Evolutionary conservation across 768 basidiomycete species (phyloP).

Genomic region (Lactarius evosmus): DNA sequence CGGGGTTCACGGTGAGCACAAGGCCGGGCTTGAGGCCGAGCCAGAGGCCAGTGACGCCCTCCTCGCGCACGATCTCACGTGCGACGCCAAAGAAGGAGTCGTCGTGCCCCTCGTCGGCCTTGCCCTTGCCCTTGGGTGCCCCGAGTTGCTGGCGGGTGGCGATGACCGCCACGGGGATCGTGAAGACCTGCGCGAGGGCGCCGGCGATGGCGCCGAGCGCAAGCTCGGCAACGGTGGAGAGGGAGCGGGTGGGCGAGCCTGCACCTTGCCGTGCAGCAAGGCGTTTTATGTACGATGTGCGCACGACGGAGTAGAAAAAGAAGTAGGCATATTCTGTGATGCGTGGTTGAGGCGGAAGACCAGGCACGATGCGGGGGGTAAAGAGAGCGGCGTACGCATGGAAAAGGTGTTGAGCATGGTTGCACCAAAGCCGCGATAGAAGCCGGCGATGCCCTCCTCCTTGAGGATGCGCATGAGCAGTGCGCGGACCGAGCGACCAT

Average conservation of each 20-base stretch:
- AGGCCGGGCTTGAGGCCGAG: constrained; percentile 87
- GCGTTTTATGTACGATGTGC: constrained; percentile 76
- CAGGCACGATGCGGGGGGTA: neutral
- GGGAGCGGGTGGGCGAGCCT: constrained; percentile 55
- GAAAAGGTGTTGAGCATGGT: constrained; percentile 99
- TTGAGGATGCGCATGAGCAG: constrained; percentile 69
- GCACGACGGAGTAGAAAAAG: constrained; percentile 95
- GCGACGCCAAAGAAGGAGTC: constrained; percentile 80
- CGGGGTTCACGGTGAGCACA: constrained; percentile 95
- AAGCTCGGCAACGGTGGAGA: constrained; percentile 79
- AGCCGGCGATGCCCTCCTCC: constrained; percentile 77
- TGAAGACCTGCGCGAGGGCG: constrained; percentile 94
- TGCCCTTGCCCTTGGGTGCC: constrained; percentile 33
- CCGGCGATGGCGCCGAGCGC: constrained; percentile 89
- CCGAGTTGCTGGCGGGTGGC: constrained; percentile 96
- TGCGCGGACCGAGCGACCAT: constrained; percentile 57
- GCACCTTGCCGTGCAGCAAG: constrained; percentile 55
- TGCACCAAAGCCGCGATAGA: constrained; percentile 90
- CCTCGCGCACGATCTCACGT: constrained; percentile 82
- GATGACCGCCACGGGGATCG: constrained; percentile 96
- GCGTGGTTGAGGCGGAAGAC: neutral
- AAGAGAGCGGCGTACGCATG: constrained; percentile 63
- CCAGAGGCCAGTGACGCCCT: constrained; percentile 88
- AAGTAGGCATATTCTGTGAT: constrained; percentile 94
- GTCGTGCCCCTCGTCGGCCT: constrained; percentile 38